Evolutionary conservation across 257 asterid genomes (phyloP), one percentile per base, ranked within the genome.

Genomic region (Ilex aquifolium): DNA sequence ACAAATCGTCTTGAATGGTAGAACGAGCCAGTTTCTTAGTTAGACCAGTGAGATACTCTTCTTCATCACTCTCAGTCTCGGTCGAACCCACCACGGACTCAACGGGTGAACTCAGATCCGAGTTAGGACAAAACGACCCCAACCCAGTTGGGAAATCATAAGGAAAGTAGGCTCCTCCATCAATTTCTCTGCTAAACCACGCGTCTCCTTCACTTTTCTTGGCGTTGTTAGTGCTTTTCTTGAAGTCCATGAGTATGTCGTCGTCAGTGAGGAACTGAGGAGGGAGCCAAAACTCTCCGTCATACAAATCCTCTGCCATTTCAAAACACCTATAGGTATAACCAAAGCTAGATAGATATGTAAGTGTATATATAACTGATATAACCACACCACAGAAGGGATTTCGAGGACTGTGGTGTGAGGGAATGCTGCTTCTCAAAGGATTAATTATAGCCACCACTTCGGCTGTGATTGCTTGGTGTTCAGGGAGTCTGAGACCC

Each of bases 31-130:
- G 36, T 60, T 73, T 72, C 10, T 76, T 76, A 13, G 89, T 67
- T 42, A 88, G 67, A 62, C 77, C 88, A 46, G 80, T 44, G 39
- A 82, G n/a, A 21, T 57, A 80, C 6, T 84, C 95, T 16, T 88
- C 96, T 15, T 88, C 95, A 36, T 86, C 97, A 61, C 91, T 81
- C 65, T 84, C 97, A 0, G 90, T 77, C 63, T 80, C 95, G 0
- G 77, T 74, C 0, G 92, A 80, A 30, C 95, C 81, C 44, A 70
- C 32, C 0, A 79, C 74, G 0, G 91, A 86, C 72, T 86, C 95
- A 53, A 76, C 88, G 1, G 85, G 91, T 0, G 96, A 91, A 68
- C 91, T 78, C 80, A 82, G 76, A 66, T 75, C 87, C 71, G 93
- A 78, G 78, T 56, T 72, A 21, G 72, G 44, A 4, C 81, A 75